These are phyloP conservation scores for Flaveria robusta DNA, from an alignment of 129 eudicot species.

Conservation along the genomic window DNA sequence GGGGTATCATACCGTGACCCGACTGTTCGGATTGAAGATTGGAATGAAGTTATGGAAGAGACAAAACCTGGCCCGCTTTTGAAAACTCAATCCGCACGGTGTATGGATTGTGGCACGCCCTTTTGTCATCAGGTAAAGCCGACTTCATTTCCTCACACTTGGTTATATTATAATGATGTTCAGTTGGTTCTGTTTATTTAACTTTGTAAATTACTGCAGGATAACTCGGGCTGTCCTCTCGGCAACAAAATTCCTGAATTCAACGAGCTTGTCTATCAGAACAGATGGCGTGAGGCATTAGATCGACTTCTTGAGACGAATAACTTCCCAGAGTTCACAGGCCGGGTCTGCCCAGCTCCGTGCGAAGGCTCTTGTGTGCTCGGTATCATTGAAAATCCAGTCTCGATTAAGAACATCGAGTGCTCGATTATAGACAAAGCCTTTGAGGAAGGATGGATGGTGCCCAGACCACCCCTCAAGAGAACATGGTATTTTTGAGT, in stretches of 20 bases:
- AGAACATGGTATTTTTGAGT: slow-evolving; percentile 72
- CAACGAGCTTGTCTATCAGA: slow-evolving; percentile 94
- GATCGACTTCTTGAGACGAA: slow-evolving; percentile 95
- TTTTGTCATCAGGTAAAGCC: slow-evolving; percentile 92
- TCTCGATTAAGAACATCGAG: slow-evolving; percentile 89
- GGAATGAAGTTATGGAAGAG: slow-evolving; percentile 96
- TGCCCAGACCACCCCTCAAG: slow-evolving; percentile 80
- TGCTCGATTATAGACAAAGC: slow-evolving; percentile 96
- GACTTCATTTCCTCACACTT: neutral
- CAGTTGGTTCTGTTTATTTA: neutral
- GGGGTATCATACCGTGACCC: slow-evolving; percentile 89
- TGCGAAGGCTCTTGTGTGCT: slow-evolving; percentile 99
- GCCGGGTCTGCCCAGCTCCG: slow-evolving; percentile 99
- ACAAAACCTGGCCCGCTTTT: slow-evolving; percentile 79
- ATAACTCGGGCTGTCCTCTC: slow-evolving; percentile 94
- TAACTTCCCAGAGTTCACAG: slow-evolving; percentile 98
- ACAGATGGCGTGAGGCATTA: slow-evolving; percentile 98
- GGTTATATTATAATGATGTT: neutral
- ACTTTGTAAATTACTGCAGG: slow-evolving; percentile 45
- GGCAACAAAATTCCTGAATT: slow-evolving; percentile 98
- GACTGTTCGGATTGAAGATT: slow-evolving; percentile 66
- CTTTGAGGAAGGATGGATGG: slow-evolving; percentile 99
- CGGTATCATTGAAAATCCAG: slow-evolving; percentile 97
- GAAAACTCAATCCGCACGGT: slow-evolving; percentile 92
- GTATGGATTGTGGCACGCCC: slow-evolving; percentile 99